Base-by-base conservation (phyloP, 1,284 basidiomycete species). In the Trichosporon asahii region DNA sequence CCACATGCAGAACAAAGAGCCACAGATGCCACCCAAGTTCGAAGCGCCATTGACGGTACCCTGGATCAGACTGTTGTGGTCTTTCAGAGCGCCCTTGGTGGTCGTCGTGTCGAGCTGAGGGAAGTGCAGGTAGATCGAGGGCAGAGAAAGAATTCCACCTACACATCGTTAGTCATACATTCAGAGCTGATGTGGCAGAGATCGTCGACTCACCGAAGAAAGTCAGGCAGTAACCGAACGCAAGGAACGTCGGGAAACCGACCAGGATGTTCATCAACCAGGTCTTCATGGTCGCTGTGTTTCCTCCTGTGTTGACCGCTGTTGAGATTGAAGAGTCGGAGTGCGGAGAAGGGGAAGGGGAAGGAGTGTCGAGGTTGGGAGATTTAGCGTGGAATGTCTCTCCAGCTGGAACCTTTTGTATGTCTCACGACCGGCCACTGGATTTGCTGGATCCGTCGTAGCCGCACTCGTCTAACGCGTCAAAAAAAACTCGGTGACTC, bases 11-110 rank as follows among this genome's bases (percentile, higher is more conserved):
- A 79, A 73, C 0, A 83, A 68, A 65, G 80, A 80, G 9, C 82
- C 83, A 23, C 78, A 7, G 27, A 80, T 73, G 29, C 78, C 78
- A 31, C 83, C 83, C 44, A 84, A 76, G 71, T 83, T 82, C 70
- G 82, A 78, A 31, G 77, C 75, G 21, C 78, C 77, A 25, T 78
- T 73, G 3, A 74, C 72, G 0, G 75, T 77, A 14, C 81, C 81
- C 66, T 82, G 79, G 46, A 81, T 73, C 9, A 73, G 67, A 21
- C 77, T 73, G 69, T 80, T 75, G 72, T 77, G 77, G 23, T 44
- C 70, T 55, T 76, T 78, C 21, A 73, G 40, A 0, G 65, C 60
- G 12, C 75, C 77, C 7, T 60, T 71, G 1, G 77, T 76, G 2
- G 75, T 76, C 3, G 70, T 63, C 2, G 72, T 73, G 70, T 78